Percentiles rank a stretch among this genome's conserved stretches.
These are phyloP conservation scores for Aureobasidium vineae DNA, from an alignment of 2,329 filamentous ascomycete genomes.

Conservation along the genomic window DNA sequence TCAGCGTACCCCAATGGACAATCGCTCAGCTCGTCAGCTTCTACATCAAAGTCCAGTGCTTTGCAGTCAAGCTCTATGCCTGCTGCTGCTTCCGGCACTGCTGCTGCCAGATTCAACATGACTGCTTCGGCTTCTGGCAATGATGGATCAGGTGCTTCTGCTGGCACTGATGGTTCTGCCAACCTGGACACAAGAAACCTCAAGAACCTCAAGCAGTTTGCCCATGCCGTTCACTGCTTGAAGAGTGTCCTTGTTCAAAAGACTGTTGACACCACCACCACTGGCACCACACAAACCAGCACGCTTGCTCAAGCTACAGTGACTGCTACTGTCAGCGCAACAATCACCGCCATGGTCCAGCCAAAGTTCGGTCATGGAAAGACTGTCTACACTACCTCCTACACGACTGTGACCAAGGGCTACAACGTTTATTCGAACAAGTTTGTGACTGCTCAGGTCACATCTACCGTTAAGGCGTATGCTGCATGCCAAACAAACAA, in stretches of 20 bases:
- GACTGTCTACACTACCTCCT: conserved; percentile 19
- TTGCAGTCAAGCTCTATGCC: background rate
- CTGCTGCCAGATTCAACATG: background rate
- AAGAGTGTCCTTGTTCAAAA: conserved; percentile 23
- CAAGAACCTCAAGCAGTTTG: conserved; percentile 18
- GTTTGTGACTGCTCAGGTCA: conserved; percentile 18
- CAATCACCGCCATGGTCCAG: conserved; percentile 9
- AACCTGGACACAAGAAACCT: background rate
- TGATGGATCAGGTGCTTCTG: background rate
- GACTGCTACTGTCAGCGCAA: conserved; percentile 24
- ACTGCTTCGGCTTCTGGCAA: background rate
- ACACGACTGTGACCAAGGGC: conserved; percentile 15
- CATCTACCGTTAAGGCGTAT: conserved; percentile 25
- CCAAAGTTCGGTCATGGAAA: conserved; percentile 15
- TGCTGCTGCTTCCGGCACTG: background rate
- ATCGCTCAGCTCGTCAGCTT: background rate
- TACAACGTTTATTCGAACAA: conserved; percentile 24
- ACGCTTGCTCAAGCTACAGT: conserved; percentile 20
- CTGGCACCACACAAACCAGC: conserved; percentile 21
- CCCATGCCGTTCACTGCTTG: conserved; percentile 15
- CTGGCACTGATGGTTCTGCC: background rate
- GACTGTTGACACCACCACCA: conserved; percentile 8
- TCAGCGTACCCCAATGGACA: background rate
- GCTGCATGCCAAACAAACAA: conserved; percentile 28
- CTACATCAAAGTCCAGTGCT: background rate